These are phyloP conservation scores for Paraphaeosphaeria sporulosa DNA, from an alignment of 2,329 filamentous ascomycete genomes.

Conservation along the genomic window DNA sequence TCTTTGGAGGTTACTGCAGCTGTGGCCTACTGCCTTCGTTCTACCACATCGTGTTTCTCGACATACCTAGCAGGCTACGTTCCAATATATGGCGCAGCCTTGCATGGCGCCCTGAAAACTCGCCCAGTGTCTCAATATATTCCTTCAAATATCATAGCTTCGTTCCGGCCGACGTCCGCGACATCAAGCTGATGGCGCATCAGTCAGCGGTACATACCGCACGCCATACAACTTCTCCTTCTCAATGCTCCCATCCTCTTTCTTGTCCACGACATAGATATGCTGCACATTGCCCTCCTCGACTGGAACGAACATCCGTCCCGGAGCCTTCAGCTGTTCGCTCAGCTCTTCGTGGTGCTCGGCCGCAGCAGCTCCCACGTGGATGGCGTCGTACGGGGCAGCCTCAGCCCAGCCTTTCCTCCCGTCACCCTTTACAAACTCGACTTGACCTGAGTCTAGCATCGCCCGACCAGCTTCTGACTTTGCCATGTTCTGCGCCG, in stretches of 20 bases:
- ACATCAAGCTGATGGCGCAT: slow-evolving; percentile 60
- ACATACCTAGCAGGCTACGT: background rate
- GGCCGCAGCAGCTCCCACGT: slow-evolving; percentile 86
- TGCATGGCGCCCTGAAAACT: background rate
- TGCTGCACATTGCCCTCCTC: slow-evolving; percentile 66
- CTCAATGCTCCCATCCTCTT: slow-evolving; percentile 66
- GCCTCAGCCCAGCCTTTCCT: slow-evolving; percentile 56
- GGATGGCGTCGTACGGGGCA: slow-evolving; percentile 85
- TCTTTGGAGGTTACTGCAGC: background rate
- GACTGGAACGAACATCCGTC: slow-evolving; percentile 81
- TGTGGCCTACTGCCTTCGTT: background rate
- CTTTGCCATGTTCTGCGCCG: slow-evolving; percentile 53
- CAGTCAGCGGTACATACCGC: slow-evolving; percentile 78
- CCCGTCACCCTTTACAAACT: slow-evolving; percentile 77
- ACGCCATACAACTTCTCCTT: slow-evolving; percentile 70
- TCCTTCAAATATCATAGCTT: background rate
- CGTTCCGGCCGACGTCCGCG: background rate
- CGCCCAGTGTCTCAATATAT: background rate
- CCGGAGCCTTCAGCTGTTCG: slow-evolving; percentile 79
- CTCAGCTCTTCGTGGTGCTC: slow-evolving; percentile 76
- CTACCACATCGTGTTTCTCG: background rate
- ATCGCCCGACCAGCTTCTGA: slow-evolving; percentile 59
- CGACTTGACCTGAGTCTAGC: slow-evolving; percentile 69
- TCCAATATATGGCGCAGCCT: background rate
- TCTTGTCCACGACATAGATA: slow-evolving; percentile 79